Conservation (phyloP, 169 alveolate genomes). For the Plasmodium chabaudi region DNA sequence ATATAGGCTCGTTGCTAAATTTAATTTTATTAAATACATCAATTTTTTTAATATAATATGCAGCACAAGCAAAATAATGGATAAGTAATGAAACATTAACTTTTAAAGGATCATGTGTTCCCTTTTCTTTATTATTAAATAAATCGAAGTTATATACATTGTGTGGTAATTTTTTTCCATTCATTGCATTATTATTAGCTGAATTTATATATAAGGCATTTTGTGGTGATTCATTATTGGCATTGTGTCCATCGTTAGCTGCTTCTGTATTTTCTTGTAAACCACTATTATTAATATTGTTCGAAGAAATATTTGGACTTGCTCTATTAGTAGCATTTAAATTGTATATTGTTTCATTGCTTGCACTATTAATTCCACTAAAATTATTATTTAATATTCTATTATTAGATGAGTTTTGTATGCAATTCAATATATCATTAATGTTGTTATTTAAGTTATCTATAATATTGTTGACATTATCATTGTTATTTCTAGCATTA, state of each 20-base stretch:
- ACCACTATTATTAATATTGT: slow-evolving; percentile 36
- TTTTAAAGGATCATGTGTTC: slow-evolving; percentile 25
- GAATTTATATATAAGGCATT: slow-evolving; percentile 32
- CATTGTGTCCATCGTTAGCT: slow-evolving; percentile 30
- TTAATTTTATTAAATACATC: slow-evolving; percentile 51
- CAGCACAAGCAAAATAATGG: slow-evolving; percentile 82
- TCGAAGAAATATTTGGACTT: slow-evolving; percentile 43
- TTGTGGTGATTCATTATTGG: background rate
- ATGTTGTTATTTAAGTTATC: slow-evolving; percentile 59
- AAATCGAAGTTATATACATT: slow-evolving; percentile 51
- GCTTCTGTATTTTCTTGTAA: slow-evolving; percentile 65
- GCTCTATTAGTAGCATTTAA: slow-evolving; percentile 38
- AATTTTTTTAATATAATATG: slow-evolving; percentile 49
- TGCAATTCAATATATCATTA: slow-evolving; percentile 54
- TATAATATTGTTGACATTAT: slow-evolving; percentile 52
- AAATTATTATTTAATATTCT: slow-evolving; percentile 39
- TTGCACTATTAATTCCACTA: slow-evolving; percentile 45
- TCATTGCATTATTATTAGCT: slow-evolving; percentile 13
- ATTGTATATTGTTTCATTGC: slow-evolving; percentile 71
- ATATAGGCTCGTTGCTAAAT: slow-evolving; percentile 20
- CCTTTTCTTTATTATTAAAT: slow-evolving; percentile 44
- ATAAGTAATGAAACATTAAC: slow-evolving; percentile 78
- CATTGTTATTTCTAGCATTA: slow-evolving; percentile 50
- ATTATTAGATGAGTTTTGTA: slow-evolving; percentile 63
- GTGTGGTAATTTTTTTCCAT: slow-evolving; percentile 16